Percentiles rank a stretch among this genome's conserved stretches.
Conservation (phyloP, 495 filamentous ascomycete genomes). For the Niebla homalea region DNA sequence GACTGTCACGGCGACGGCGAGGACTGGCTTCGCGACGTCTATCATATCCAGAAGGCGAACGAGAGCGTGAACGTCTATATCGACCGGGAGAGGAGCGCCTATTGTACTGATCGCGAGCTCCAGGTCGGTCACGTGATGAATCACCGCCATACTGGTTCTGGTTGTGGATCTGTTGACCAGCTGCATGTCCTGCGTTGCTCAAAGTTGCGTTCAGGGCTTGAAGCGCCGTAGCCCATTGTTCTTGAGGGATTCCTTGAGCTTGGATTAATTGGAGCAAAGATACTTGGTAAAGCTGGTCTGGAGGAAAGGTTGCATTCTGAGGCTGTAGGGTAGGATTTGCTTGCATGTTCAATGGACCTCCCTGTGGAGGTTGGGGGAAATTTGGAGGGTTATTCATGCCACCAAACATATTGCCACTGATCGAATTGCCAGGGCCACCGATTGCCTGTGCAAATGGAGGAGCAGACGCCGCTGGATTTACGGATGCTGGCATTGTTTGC, state of each 20-base stretch:
- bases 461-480: slow-evolving; percentile 32
- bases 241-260: slow-evolving; percentile 45
- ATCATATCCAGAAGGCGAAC: slow-evolving; percentile 57
- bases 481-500: slow-evolving; percentile 31
- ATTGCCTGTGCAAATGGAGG: slow-evolving; percentile 38
- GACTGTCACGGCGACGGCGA: slow-evolving; percentile 52
- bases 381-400: slow-evolving; percentile 26
- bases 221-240: slow-evolving; percentile 45
- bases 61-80: slow-evolving; percentile 55
- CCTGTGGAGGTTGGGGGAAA: slow-evolving; percentile 14
- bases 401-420: slow-evolving; percentile 35
- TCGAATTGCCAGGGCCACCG: slow-evolving; percentile 46
- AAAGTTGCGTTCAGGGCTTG: slow-evolving; percentile 29
- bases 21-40: slow-evolving; percentile 49
- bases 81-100: slow-evolving; percentile 44
- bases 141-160: slow-evolving; percentile 26
- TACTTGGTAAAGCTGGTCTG: slow-evolving; percentile 44
- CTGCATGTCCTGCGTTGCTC: slow-evolving; percentile 19
- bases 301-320: slow-evolving; percentile 21
- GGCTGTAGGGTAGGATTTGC: slow-evolving; percentile 22
- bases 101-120: slow-evolving; percentile 36
- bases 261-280: slow-evolving; percentile 46
- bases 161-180: slow-evolving; percentile 13
- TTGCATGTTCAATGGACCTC: slow-evolving; percentile 14
- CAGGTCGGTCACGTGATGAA: slow-evolving; percentile 48